Base-by-base conservation (phyloP, 257 asterid genomes). In the Nicotiana knightiana region DNA sequence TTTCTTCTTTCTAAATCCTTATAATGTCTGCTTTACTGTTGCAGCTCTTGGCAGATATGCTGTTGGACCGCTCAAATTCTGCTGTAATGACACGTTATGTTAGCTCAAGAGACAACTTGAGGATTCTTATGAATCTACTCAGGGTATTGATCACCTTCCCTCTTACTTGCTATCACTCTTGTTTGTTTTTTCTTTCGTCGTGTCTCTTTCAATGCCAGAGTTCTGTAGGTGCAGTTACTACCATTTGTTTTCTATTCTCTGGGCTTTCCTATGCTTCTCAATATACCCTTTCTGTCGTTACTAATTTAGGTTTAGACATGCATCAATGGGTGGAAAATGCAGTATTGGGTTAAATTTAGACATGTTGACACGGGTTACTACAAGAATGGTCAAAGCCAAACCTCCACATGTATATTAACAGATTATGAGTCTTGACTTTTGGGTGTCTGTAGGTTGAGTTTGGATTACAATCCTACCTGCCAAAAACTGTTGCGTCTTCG, bases 71-170 rank as follows among this genome's bases (percentile, higher is more conserved):
- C 77, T 91, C 99, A 79, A 95, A 95, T 85, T 90, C 95, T 4
- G 93, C 92, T 37, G 98, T 93, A 53, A 95, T 95, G 99, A 90
- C 91, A 7, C 86, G 88, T 87, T 95, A 95, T 83, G 97, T 93
- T 81, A 82, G 94, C 88, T 95, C 98, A 65, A 85, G 93, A 82
- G 96, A 93, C 64, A 93, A 94, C 85, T 87, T 94, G 93, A 93
- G 98, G 92, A 91, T 94, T 89, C 92, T 94, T 81, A 95, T 93
- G 99, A 93, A 95, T 90, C 98, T 95, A 81, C 94, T 95, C 39
- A 89, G 98, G 84, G 99, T 95, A 92, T 59, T 91, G 85, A 85
- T 28, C 26, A 0, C 16, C 63, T 6, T 10, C 57, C 30, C 65
- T 46, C 59, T 0, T 71, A 6, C 61, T 53, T 55, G 15, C 21